phyloP scores from a whole-genome alignment of 257 asterid genomes.

The Salvia rosmarinus region DNA sequence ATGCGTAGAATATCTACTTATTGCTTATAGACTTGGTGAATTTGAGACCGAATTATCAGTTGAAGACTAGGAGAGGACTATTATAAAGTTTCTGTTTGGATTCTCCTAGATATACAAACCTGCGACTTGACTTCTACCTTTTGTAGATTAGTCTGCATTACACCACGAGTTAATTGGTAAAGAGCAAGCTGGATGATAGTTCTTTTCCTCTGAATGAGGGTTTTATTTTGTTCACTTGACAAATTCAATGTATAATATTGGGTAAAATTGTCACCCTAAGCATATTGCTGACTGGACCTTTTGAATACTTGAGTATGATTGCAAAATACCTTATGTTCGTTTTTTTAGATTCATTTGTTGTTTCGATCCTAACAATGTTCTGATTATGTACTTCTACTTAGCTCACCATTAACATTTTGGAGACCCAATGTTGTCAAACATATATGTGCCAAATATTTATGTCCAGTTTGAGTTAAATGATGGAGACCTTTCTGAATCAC shows the following conservation, averaged over 20 bases:
- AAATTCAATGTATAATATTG: not conserved
- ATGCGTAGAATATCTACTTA: not conserved
- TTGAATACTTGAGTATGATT: not conserved
- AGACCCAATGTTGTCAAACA: not conserved
- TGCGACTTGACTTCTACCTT: too few relatives aligned
- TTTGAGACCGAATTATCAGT: not conserved
- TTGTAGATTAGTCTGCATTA: too few relatives aligned
- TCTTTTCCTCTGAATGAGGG: not conserved
- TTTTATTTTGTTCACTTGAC: not conserved
- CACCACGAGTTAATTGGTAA: too few relatives aligned
- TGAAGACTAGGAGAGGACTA: not conserved
- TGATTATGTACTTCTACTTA: not conserved
- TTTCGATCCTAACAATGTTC: not conserved
- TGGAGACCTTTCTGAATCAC: not conserved
- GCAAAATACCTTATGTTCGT: too few relatives aligned
- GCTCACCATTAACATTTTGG: not conserved
- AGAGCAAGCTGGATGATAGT: not conserved
- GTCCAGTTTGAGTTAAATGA: not conserved
- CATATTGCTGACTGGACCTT: not conserved
- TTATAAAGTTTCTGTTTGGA: not conserved
- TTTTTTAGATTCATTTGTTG: not conserved
- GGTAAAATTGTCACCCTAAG: not conserved
- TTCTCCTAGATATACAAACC: not conserved
- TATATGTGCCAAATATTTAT: not conserved
- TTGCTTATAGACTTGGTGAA: not conserved